Percentiles rank a stretch among this genome's conserved stretches.
Evolutionary conservation across 441 rosid genomes (phyloP).

Genomic region (Eutrema salsugineum): DNA sequence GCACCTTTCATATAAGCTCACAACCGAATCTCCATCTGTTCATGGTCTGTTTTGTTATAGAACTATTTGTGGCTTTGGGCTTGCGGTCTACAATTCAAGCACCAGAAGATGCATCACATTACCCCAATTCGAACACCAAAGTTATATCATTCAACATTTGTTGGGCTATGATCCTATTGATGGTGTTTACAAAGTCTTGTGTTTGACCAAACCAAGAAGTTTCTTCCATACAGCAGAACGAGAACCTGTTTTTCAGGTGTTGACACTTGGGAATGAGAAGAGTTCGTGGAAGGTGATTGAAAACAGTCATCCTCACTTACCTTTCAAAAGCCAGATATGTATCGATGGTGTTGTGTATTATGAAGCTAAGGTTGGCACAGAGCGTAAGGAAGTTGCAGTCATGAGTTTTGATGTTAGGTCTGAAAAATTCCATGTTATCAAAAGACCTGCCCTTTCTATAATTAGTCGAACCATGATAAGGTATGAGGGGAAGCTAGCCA

Average conservation of each 20-base stretch:
- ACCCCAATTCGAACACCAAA: not conserved
- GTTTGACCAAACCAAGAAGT: not conserved
- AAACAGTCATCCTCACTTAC: no score
- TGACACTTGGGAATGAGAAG: not conserved
- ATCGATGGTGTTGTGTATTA: no score
- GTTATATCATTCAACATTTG: not conserved
- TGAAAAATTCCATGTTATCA: no score
- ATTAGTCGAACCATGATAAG: no score
- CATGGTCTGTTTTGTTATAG: conserved; percentile 17
- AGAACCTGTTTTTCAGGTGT: not conserved
- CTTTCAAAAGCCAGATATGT: no score
- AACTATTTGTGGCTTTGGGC: not conserved
- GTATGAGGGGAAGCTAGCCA: no score
- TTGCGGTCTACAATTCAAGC: not conserved
- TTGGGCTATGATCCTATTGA: conserved; percentile 11
- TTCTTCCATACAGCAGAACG: not conserved
- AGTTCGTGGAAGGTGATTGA: not conserved
- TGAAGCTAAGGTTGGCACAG: no score
- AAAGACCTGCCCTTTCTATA: no score
- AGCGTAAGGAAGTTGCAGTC: no score
- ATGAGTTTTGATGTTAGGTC: no score
- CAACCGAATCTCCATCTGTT: not conserved
- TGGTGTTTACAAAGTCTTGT: conserved; percentile 4
- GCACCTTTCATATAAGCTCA: not conserved
- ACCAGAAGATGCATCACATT: not conserved